phyloP scores from a whole-genome alignment of 768 basidiomycete genomes.

The Boletus rubropictus region DNA sequence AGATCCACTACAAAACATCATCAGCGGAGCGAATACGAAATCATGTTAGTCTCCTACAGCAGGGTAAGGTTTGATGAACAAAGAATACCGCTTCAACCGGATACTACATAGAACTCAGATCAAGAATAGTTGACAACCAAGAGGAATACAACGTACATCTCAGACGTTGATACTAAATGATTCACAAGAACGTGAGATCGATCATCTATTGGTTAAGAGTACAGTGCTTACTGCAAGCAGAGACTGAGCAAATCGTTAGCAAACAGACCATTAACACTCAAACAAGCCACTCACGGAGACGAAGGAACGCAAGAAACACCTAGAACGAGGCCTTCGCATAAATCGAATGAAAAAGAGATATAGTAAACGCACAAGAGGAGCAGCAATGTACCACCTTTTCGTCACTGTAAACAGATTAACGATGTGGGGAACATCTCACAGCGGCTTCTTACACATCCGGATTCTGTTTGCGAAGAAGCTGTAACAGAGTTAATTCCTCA shows the following conservation, averaged over 20 bases:
- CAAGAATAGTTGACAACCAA: accelerated
- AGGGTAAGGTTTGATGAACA: constrained; percentile 30
- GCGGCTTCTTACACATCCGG: constrained; percentile 25
- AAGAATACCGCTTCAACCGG: constrained; percentile 24
- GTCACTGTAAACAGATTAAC: constrained; percentile 21
- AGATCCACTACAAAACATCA: constrained; percentile 23
- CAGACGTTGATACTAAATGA: constrained; percentile 27
- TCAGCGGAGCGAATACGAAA: background rate
- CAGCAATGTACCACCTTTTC: constrained; percentile 30
- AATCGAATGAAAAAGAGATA: background rate
- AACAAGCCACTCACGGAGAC: constrained; percentile 24
- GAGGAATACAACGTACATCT: constrained; percentile 20
- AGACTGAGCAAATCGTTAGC: constrained; percentile 17
- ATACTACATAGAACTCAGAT: constrained; percentile 12
- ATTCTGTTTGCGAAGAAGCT: constrained; percentile 33
- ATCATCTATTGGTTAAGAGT: accelerated
- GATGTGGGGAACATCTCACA: background rate
- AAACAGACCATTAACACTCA: background rate
- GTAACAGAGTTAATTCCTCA: background rate
- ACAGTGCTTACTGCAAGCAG: constrained; percentile 26
- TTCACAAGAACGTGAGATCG: background rate
- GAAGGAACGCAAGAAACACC: constrained; percentile 31
- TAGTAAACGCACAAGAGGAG: constrained; percentile 20
- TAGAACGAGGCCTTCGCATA: background rate
- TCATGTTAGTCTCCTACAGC: constrained; percentile 9